Percentiles rank a stretch among this genome's conserved stretches.
Evolutionary conservation across 1,284 basidiomycete species (phyloP).

Genomic region (Boletus mariae): DNA sequence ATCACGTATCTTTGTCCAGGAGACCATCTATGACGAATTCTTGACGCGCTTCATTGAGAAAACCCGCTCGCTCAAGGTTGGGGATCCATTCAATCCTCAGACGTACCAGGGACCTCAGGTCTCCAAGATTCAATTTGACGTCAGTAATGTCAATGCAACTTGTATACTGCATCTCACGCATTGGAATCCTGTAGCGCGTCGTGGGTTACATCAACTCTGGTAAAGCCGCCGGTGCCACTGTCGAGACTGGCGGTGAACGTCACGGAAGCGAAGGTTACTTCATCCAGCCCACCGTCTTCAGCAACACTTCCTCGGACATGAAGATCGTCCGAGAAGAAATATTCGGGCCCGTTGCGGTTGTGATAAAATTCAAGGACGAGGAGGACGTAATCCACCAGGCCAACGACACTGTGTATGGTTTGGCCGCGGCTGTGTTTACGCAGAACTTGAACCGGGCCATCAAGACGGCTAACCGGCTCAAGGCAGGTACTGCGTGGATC

Average conservation of each 20-base stretch:
- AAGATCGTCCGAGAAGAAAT: slow-evolving; percentile 90
- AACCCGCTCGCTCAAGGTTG: slow-evolving; percentile 59
- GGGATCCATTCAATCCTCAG: slow-evolving; percentile 74
- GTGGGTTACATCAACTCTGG: slow-evolving; percentile 90
- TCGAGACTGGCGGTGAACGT: slow-evolving; percentile 75
- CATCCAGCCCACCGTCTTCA: slow-evolving; percentile 86
- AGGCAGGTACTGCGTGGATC: slow-evolving; percentile 82
- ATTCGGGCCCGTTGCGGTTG: slow-evolving; percentile 80
- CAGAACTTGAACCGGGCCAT: slow-evolving; percentile 63
- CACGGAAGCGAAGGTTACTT: slow-evolving; percentile 74
- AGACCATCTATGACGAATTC: slow-evolving; percentile 79
- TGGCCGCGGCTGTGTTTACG: slow-evolving; percentile 53
- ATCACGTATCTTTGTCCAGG: slow-evolving; percentile 86
- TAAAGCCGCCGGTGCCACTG: slow-evolving; percentile 76
- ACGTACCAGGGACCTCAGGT: slow-evolving; percentile 90
- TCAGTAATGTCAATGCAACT: slow-evolving; percentile 35
- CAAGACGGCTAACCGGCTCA: slow-evolving; percentile 69
- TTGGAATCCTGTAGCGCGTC: slow-evolving; percentile 51
- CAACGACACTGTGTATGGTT: slow-evolving; percentile 83
- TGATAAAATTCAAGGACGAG: slow-evolving; percentile 71
- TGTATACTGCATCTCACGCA: slow-evolving; percentile 23
- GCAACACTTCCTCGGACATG: slow-evolving; percentile 73
- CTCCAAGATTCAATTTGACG: slow-evolving; percentile 64
- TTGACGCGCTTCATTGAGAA: slow-evolving; percentile 55
- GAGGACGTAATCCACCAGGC: slow-evolving; percentile 74